These are phyloP conservation scores for Malassezia cuniculi DNA, from an alignment of 1,284 basidiomycete genomes.

Conservation along the genomic window DNA sequence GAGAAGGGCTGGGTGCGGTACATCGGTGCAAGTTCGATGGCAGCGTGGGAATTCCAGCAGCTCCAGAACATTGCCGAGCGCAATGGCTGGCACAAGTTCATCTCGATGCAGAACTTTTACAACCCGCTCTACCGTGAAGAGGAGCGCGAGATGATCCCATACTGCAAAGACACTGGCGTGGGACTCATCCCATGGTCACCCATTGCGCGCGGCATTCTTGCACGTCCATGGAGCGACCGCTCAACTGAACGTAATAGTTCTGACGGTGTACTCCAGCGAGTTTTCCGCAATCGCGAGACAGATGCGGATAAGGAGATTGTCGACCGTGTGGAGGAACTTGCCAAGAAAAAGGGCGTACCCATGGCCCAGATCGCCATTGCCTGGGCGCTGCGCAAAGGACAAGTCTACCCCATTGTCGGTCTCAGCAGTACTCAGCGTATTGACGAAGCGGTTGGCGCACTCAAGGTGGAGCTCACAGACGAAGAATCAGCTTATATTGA, in stretches of 20 bases:
- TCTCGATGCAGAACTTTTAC: constrained; percentile 59
- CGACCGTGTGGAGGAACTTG: constrained; percentile 46
- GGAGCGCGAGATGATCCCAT: constrained; percentile 58
- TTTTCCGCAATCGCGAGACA: neutral
- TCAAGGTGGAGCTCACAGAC: constrained; percentile 1
- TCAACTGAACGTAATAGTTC: neutral
- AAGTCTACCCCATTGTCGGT: constrained; percentile 7
- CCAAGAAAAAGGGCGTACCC: constrained; percentile 43
- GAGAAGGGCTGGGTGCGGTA: constrained; percentile 41
- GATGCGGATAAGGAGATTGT: constrained; percentile 14
- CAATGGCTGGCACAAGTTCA: constrained; percentile 30
- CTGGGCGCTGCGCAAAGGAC: constrained; percentile 32
- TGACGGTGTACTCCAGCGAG: neutral
- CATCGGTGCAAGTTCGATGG: constrained; percentile 14
- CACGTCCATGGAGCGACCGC: constrained; percentile 30
- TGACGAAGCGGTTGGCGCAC: constrained; percentile 6
- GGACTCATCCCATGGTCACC: constrained; percentile 48
- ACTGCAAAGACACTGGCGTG: constrained; percentile 50
- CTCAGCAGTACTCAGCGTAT: constrained; percentile 10
- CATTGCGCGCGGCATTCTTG: constrained; percentile 46
- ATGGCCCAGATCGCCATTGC: constrained; percentile 48
- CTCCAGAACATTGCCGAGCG: constrained; percentile 12
- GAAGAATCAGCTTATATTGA: constrained; percentile 7
- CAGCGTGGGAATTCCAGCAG: constrained; percentile 14
- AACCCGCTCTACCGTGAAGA: constrained; percentile 56